Conservation (phyloP, 495 filamentous ascomycete genomes). For the Hypoxylon lenormandii region DNA sequence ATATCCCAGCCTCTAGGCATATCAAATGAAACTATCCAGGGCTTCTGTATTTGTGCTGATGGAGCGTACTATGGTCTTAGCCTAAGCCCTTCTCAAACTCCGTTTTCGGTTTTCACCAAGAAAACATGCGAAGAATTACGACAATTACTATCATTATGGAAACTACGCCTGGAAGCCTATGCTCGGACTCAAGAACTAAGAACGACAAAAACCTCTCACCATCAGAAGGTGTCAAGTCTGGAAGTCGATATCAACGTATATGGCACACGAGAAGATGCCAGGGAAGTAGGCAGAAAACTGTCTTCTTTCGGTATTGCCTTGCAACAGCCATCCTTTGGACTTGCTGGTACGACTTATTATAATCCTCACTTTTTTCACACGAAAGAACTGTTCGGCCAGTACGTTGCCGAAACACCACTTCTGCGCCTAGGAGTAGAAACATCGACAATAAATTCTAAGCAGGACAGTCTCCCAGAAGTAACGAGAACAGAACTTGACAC, state of each 20-base stretch:
- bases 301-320: conserved; percentile 1
- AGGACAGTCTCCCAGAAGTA: not conserved
- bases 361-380: conserved; percentile 8
- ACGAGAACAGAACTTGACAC: not conserved
- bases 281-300: not conserved
- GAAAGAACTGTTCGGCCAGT: not conserved
- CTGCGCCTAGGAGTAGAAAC: not conserved
- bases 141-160: conserved; percentile 1
- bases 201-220: not conserved
- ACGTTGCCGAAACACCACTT: conserved; percentile 3
- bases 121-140: conserved; percentile 2
- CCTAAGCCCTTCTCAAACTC: not conserved
- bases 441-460: not conserved
- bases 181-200: not conserved
- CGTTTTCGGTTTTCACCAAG: conserved; percentile 1
- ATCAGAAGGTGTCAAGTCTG: not conserved
- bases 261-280: conserved; percentile 1
- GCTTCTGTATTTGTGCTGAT: conserved; percentile 1
- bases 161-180: conserved; percentile 1
- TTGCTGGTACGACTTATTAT: not conserved
- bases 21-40: not conserved
- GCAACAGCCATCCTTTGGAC: conserved; percentile 2
- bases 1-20: not conserved
- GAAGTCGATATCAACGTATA: conserved; percentile 2
- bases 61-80: conserved; percentile 6